Evolutionary conservation across 352 stramenopile genomes (phyloP).

Genomic region (Phytophthora europaea): DNA sequence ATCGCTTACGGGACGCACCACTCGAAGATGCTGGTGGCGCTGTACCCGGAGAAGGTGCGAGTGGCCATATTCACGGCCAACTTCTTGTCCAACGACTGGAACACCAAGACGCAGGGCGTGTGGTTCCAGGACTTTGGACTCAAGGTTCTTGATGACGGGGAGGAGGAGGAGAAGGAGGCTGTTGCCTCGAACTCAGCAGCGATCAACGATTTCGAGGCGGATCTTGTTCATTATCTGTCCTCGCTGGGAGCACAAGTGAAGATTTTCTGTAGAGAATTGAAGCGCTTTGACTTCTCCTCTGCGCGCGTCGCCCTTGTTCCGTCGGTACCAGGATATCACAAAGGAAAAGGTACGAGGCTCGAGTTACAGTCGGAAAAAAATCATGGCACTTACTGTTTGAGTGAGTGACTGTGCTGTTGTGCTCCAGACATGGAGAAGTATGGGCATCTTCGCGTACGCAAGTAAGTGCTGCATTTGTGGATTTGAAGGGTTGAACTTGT

Average conservation of each 20-base stretch:
- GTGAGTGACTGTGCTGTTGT: neutral
- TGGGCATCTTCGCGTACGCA: slow-evolving; percentile 77
- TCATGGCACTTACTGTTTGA: slow-evolving; percentile 1
- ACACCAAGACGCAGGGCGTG: slow-evolving; percentile 87
- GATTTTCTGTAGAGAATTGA: slow-evolving; percentile 59
- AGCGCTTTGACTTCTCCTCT: slow-evolving; percentile 70
- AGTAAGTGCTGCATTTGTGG: slow-evolving; percentile 39
- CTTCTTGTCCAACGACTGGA: slow-evolving; percentile 83
- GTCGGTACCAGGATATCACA: slow-evolving; percentile 79
- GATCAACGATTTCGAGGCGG: slow-evolving; percentile 62
- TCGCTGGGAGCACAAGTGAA: slow-evolving; percentile 54
- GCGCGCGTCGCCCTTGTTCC: slow-evolving; percentile 70
- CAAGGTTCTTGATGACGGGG: slow-evolving; percentile 52
- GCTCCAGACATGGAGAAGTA: slow-evolving; percentile 84
- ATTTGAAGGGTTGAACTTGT: neutral
- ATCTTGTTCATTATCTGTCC: slow-evolving; percentile 74
- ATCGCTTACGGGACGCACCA: slow-evolving; percentile 91
- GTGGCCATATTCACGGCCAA: slow-evolving; percentile 91
- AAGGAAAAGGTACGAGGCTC: slow-evolving; percentile 57
- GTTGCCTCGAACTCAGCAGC: neutral
- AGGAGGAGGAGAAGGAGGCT: slow-evolving; percentile 26
- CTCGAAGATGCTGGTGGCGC: slow-evolving; percentile 87
- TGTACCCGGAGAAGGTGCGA: slow-evolving; percentile 72
- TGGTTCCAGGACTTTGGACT: slow-evolving; percentile 88
- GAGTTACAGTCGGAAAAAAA: neutral